Conservation (phyloP, 1,284 basidiomycete species). For the Trichosporon sp. region DNA sequence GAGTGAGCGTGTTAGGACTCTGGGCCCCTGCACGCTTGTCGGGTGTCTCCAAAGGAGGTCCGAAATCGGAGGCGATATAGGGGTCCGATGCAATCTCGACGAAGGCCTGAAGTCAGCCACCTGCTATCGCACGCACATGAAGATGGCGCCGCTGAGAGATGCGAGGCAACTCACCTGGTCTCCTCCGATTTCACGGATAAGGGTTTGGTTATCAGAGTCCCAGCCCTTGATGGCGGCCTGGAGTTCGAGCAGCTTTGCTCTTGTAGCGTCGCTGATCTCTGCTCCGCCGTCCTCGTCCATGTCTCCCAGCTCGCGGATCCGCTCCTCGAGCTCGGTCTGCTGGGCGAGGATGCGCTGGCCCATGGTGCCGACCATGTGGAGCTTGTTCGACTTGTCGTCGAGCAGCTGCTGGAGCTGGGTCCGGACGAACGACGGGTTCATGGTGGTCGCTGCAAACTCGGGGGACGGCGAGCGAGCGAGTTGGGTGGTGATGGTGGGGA, state of each 20-base stretch:
- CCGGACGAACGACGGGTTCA: constrained; percentile 30
- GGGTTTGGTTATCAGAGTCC: constrained; percentile 75
- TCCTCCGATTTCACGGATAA: constrained; percentile 63
- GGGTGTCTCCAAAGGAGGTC: not conserved
- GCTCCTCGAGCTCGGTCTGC: constrained; percentile 81
- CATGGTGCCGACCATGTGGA: constrained; percentile 79
- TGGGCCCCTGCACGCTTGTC: constrained; percentile 27
- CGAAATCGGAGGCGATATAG: not conserved
- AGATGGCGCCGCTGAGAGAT: not conserved
- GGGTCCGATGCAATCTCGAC: not conserved
- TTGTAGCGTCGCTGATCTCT: constrained; percentile 54
- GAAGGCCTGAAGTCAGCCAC: not conserved
- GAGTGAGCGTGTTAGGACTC: constrained; percentile 32
- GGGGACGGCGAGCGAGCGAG: constrained; percentile 17
- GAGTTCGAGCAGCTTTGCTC: constrained; percentile 67
- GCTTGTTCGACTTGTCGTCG: constrained; percentile 80
- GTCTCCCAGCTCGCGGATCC: constrained; percentile 68
- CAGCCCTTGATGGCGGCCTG: constrained; percentile 68
- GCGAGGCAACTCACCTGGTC: constrained; percentile 54
- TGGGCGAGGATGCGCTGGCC: constrained; percentile 85
- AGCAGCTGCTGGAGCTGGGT: constrained; percentile 67
- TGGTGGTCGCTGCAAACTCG: constrained; percentile 15
- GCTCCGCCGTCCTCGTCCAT: constrained; percentile 56
- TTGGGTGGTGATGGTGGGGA: constrained; percentile 20
- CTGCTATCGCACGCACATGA: not conserved